A percentile compares a stretch with the other conserved stretches of the same genome.
Conservation (phyloP, 2,329 filamentous ascomycete genomes). For the Botrytis hyacinthi region DNA sequence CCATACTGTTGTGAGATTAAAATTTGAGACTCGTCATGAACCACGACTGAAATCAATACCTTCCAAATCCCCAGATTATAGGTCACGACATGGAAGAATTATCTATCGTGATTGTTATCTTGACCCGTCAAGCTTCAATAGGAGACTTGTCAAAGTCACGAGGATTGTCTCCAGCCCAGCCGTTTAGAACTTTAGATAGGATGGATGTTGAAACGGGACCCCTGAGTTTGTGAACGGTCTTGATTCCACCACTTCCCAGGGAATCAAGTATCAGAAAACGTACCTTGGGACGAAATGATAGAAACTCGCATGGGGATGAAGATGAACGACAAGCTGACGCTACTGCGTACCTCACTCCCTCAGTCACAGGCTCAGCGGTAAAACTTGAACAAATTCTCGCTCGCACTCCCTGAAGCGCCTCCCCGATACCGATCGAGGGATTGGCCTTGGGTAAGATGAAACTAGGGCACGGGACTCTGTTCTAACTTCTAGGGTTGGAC, state of each 20-base stretch:
- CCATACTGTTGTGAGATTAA: conserved; percentile 12
- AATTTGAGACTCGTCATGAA: conserved; percentile 16
- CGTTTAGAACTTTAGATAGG: neutral
- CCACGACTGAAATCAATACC: conserved; percentile 11
- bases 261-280: neutral
- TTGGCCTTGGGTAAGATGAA: conserved; percentile 3
- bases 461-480: neutral
- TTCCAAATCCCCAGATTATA: conserved; percentile 7
- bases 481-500: neutral
- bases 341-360: neutral
- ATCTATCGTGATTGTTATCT: conserved; percentile 12
- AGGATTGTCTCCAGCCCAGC: neutral
- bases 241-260: neutral
- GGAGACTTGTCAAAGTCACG: conserved; percentile 9
- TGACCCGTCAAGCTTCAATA: neutral
- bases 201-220: neutral
- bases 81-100: conserved; percentile 6
- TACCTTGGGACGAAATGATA: neutral
- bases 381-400: neutral
- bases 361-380: neutral
- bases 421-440: neutral
- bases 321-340: neutral
- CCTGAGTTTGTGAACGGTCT: conserved; percentile 4
- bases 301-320: neutral
- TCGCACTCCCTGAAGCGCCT: neutral